A percentile compares a stretch with the other conserved stretches of the same genome.
These are phyloP conservation scores for Polytrichum commune DNA, from an alignment of 225 moss, liverwort and hornwort genomes.

Conservation along the genomic window DNA sequence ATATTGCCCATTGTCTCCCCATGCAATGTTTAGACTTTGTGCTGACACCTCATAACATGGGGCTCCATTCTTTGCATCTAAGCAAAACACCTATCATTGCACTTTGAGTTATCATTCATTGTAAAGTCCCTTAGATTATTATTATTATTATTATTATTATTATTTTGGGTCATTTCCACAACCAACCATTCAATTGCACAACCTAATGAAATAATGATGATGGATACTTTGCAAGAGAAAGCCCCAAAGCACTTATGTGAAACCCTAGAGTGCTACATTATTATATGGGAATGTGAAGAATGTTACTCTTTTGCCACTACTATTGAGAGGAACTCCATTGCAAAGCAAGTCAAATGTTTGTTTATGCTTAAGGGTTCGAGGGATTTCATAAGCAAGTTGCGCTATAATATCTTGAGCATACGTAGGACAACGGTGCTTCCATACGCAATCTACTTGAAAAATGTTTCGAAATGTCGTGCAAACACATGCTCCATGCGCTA, in stretches of 20 bases:
- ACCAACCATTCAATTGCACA: too few relatives aligned
- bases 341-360: background rate
- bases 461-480: background rate
- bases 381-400: background rate
- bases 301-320: background rate
- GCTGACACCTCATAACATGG: background rate
- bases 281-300: background rate
- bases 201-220: too few relatives aligned
- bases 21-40: constrained; percentile 10
- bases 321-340: background rate
- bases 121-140: too few relatives aligned
- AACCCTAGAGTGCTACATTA: background rate
- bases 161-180: too few relatives aligned
- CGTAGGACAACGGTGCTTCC: background rate
- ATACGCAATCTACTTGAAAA: background rate
- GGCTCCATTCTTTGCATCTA: too few relatives aligned
- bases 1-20: constrained; percentile 6
- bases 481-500: constrained; percentile 5
- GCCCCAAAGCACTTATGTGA: too few relatives aligned
- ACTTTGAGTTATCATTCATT: too few relatives aligned
- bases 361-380: background rate
- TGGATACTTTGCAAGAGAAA: too few relatives aligned
- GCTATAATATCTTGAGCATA: background rate
- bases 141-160: too few relatives aligned
- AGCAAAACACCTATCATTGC: too few relatives aligned